Evolutionary conservation across 257 asterid genomes (phyloP), one percentile per base, ranked within the genome.

Genomic region (Cinchona pubescens): DNA sequence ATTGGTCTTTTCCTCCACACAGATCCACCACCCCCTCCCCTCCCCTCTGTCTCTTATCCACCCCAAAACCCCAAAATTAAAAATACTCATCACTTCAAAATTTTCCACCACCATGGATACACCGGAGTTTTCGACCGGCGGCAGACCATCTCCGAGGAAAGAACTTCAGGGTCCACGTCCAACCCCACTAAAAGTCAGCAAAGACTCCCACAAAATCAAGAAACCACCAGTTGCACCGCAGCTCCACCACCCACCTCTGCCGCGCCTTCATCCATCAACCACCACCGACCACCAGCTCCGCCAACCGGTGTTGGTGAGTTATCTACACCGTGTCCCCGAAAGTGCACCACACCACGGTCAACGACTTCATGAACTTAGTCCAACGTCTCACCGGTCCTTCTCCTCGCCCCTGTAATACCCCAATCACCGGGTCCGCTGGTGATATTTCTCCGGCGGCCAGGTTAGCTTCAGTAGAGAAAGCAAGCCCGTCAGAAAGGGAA

Each of bases 121-220:
- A 35, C 86, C 82, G 86, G 94, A 83, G 16, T 81, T 81, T 71
- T 82, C 70, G 80, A 66, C 87, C 84, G 86, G 82, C 76, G 82
- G 81, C 80, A 76, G 88, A 43, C 86, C 96, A 40, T 91, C 98
- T 3, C 96, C 97, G 15, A 80, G 75, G 27, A 75, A 85, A 46
- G 93, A 89, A 67, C 81, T 94, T n/a, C 97, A 82, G 75, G 99
- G 99, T 70, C 97, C 99, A 29, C 96, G 99, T 16, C 99, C 99
- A 58, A 3, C 96, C 2, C 88, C 96, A 8, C 96, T 94, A 42
- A 89, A 82, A 84, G 97, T 94, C 85, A 92, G 78, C 96, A 88
- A 94, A 81, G 96, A 90, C 82, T 94, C 99, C 60, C 74, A 79
- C 90, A 92, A 89, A 83, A 94, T 92, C 90, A 78, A 83, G 65